Base-by-base conservation (phyloP, 2,329 filamentous ascomycete species). In the Trichocomaceae sp. region DNA sequence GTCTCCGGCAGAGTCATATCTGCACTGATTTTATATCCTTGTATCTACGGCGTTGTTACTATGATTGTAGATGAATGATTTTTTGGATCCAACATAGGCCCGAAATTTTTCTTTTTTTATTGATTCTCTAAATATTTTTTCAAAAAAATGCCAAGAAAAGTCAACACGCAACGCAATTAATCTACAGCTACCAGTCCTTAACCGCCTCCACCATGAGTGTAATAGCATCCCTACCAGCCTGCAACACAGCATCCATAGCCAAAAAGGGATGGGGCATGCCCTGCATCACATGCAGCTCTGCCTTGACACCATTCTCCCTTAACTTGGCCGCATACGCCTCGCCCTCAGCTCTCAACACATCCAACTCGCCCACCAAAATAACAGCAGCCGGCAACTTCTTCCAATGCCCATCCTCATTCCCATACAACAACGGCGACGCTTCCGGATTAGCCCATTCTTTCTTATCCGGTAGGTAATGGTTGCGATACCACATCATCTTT, bases 401-500 rank as follows among this genome's bases (percentile, higher is more conserved):
- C 75, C 79, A 83, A 49, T 57, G 51, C 1, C 51, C 47, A 17
- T 57, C 55, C 19, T 79, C 74, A 1, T 74, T 75, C 1, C 64
- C 26, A 66, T 78, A 80, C 19, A 83, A 70, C 47, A 83, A 62
- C 2, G 79, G 79, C 47, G 77, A 82, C 0, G 81, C 79, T 62
- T 83, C 79, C 0, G 77, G 76, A 33, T 80, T 69, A 2, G 63
- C 60, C 73, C 78, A 76, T 52, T 76, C 72, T 1, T 61, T 62
- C 22, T 70, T 54, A 42, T 77, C 67, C 0, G 80, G 79, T 1
- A 84, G 72, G 65, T 83, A 83, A 63, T 81, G 77, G 17, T 74
- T 63, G n/a, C 81, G 72, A 61, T 81, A 84, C 81, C 81, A 83
- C 48, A 80, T 63, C 81, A 83, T 83, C 65, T 83, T 83, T 2